Evolutionary conservation across 225 moss, liverwort and hornwort genomes (phyloP).

Genomic region (Asterella californica): DNA sequence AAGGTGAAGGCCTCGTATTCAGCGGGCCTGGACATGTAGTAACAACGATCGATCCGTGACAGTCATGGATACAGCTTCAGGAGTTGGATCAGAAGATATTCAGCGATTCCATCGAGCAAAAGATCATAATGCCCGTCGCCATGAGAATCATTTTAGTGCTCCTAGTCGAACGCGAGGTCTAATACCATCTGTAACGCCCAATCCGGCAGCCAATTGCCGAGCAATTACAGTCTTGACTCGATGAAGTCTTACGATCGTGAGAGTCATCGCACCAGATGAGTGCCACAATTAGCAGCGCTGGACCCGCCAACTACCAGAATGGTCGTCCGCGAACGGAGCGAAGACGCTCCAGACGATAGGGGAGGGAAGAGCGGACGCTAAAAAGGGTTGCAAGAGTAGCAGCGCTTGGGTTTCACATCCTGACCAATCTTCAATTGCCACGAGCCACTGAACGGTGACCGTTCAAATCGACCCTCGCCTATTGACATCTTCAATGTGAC

Average conservation of each 20-base stretch:
- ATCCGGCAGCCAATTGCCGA: neutral
- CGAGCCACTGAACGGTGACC: constrained; percentile 1
- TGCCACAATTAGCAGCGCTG: too few relatives aligned
- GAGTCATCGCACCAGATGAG: neutral
- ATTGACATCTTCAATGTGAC: constrained; percentile 8
- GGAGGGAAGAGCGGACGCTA: constrained; percentile 11
- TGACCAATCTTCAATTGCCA: constrained; percentile 8
- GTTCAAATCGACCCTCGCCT: constrained; percentile 11
- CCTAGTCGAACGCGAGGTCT: neutral
- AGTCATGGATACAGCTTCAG: neutral
- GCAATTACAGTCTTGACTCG: neutral
- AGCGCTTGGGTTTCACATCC: constrained; percentile 2
- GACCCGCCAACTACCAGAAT: neutral
- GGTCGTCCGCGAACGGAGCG: neutral
- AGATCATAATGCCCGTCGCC: neutral
- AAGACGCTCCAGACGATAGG: neutral
- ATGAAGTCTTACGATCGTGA: neutral
- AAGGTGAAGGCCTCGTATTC: constrained; percentile 17
- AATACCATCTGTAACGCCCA: neutral
- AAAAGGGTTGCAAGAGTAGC: constrained; percentile 9
- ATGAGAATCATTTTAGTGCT: neutral
- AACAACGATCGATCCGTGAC: neutral
- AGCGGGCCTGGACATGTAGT: constrained; percentile 15
- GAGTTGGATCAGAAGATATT: neutral
- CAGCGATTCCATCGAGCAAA: neutral